Base-by-base conservation (phyloP, 1,284 basidiomycete species). In the Sporisorium scitamineum region DNA sequence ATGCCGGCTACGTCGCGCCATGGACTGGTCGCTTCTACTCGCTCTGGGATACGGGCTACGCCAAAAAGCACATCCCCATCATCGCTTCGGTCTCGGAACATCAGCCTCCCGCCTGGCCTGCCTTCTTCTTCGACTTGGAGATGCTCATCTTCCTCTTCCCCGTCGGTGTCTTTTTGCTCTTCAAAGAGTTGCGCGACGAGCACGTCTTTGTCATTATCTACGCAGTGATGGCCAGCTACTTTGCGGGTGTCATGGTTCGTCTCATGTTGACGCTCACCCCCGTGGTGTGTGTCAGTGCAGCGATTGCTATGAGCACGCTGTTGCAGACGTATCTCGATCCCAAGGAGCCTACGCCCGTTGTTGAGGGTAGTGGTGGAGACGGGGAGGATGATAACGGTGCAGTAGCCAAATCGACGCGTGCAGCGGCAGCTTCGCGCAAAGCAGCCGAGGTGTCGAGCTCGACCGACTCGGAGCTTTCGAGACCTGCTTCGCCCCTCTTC, bases 1-100 rank as follows among this genome's bases (percentile, higher is more conserved):
- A 94, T 87, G 93, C 92, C 68, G 96, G 96, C 37, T 94, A 92
- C 90, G 97, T 99, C 41, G 95, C 96, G 2, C 96, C 96, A 0
- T 99, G 97, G 95, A 98, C 95, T 34, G 97, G 97, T 48, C 92
- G 97, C 70, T 99, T 99, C 90, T 99, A 99, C 87, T 97, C 95
- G 2, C 89, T 99, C 13, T 99, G 96, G 95, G 97, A 99, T 87
- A 99, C 97, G 1, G 95, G 93, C 39, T 99, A 99, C 85, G 97
- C 96, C 68, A 97, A 97, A 87, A 94, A 93, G 85, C 93, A 94
- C 86, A 94, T 97, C 81, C 95, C 95, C 37, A 98, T 99, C 88
- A 98, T 99, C 83, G 97, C 97, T 7, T 98, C 96, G 22, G 97
- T 98, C 22, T 97, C 95, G n/a, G 97, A 99, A 87, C 97, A 99